Conservation (phyloP, 805 yeast genomes). For the Nakazawaea holstii region DNA sequence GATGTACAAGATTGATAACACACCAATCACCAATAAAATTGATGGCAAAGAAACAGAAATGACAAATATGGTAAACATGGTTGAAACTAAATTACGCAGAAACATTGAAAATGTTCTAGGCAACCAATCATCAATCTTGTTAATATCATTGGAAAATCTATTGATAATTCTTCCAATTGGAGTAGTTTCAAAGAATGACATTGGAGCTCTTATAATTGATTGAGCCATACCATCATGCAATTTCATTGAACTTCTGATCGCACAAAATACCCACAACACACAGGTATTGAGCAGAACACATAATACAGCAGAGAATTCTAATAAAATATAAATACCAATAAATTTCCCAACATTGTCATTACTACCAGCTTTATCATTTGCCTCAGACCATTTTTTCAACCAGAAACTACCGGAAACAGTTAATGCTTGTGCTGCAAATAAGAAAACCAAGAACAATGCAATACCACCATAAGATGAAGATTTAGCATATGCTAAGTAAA, state of each 20-base stretch:
- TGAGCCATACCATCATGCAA: slow-evolving; percentile 74
- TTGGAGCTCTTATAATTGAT: slow-evolving; percentile 78
- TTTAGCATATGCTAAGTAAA: slow-evolving; percentile 48
- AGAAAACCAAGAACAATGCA: slow-evolving; percentile 27
- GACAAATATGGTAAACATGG: slow-evolving; percentile 70
- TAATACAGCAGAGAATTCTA: slow-evolving; percentile 49
- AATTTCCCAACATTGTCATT: slow-evolving; percentile 40
- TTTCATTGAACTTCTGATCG: slow-evolving; percentile 74
- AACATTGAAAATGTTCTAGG: slow-evolving; percentile 71
- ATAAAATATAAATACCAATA: slow-evolving; percentile 47
- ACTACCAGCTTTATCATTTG: slow-evolving; percentile 33
- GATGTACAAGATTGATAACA: slow-evolving; percentile 59
- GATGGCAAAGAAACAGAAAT: slow-evolving; percentile 87
- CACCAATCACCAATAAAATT: slow-evolving; percentile 65
- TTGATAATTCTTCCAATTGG: slow-evolving; percentile 91
- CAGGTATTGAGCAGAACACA: slow-evolving; percentile 41
- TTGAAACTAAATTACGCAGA: slow-evolving; percentile 54
- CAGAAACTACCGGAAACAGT: slow-evolving; percentile 72
- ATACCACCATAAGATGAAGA: slow-evolving; percentile 55
- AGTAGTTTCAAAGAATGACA: slow-evolving; percentile 93
- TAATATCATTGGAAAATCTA: slow-evolving; percentile 87
- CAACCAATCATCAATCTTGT: slow-evolving; percentile 76
- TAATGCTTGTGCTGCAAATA: slow-evolving; percentile 23
- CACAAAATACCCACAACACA: slow-evolving; percentile 55
- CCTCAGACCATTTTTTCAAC: slow-evolving; percentile 94